Evolutionary conservation across 2,329 filamentous ascomycete species (phyloP).

Genomic region (Cercospora janseana): DNA sequence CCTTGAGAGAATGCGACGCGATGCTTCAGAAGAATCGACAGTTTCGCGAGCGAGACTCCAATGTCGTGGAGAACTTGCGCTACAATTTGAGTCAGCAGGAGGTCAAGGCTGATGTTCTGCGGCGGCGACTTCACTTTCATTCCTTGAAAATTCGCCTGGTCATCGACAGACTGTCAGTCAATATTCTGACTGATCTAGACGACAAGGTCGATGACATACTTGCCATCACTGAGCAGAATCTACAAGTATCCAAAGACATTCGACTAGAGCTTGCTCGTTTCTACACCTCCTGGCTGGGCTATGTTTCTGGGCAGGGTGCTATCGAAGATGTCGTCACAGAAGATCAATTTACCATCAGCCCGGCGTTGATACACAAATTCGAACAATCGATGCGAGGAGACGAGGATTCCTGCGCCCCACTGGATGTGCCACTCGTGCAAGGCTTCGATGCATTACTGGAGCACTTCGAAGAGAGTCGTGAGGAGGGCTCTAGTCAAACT

Average conservation of each 20-base stretch:
- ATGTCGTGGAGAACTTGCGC: conserved; percentile 22
- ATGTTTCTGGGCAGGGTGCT: conserved; percentile 14
- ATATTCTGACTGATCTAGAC: conserved; percentile 23
- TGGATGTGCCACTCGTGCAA: conserved; percentile 20
- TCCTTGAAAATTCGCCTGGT: conserved; percentile 27
- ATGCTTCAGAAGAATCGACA: conserved; percentile 26
- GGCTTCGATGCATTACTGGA: conserved; percentile 24
- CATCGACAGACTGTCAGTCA: conserved; percentile 22
- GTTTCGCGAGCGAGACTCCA: conserved; percentile 19
- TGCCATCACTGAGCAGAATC: conserved; percentile 20
- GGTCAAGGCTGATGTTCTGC: conserved; percentile 22
- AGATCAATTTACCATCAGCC: conserved; percentile 16
- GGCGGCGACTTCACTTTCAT: conserved; percentile 27
- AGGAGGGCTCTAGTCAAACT: conserved; percentile 16
- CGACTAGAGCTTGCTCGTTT: conserved; percentile 20
- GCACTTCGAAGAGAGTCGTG: conserved; percentile 22
- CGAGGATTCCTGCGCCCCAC: conserved; percentile 9
- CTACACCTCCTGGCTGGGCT: conserved; percentile 16
- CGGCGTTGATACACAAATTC: conserved; percentile 16
- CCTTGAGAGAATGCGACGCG: conserved; percentile 26
- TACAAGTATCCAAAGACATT: conserved; percentile 14
- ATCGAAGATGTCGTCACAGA: neutral
- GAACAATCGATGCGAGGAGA: conserved; percentile 8
- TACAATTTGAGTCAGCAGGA: conserved; percentile 24
- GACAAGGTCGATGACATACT: conserved; percentile 26